Conservation (phyloP, 768 basidiomycete genomes). For the Lactifluus subvellereus region DNA sequence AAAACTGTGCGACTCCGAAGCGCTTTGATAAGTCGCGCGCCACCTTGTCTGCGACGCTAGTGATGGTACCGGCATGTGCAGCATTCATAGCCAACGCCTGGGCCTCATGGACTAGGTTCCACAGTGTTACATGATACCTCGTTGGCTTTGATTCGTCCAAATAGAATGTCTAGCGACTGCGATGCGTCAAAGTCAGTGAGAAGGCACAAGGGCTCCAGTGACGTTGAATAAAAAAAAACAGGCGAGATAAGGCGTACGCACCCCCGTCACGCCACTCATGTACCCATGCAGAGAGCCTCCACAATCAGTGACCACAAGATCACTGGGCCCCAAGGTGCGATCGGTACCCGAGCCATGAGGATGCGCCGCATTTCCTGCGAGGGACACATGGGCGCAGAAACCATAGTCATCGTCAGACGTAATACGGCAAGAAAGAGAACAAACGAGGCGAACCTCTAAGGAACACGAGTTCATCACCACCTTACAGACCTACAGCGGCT, state of each 20-base stretch:
- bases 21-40: slow-evolving; percentile 48
- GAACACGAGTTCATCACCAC: slow-evolving; percentile 57
- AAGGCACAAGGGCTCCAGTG: background rate
- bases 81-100: slow-evolving; percentile 49
- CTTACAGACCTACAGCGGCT: slow-evolving; percentile 49
- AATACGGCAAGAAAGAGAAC: background rate
- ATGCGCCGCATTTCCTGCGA: slow-evolving; percentile 73
- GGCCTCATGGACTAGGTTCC: slow-evolving; percentile 60
- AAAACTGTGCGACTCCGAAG: slow-evolving; percentile 48
- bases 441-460: slow-evolving; percentile 59
- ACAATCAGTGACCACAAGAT: slow-evolving; percentile 72
- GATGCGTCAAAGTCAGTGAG: slow-evolving; percentile 9
- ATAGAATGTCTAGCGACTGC: slow-evolving; percentile 52
- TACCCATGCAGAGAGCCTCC: slow-evolving; percentile 71
- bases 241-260: slow-evolving; percentile 33
- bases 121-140: slow-evolving; percentile 46
- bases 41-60: slow-evolving; percentile 53
- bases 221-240: background rate
- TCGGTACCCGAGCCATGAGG: slow-evolving; percentile 81
- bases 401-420: background rate
- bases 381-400: background rate
- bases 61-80: slow-evolving; percentile 44
- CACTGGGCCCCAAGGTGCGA: slow-evolving; percentile 45
- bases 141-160: slow-evolving; percentile 53
- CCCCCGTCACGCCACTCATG: slow-evolving; percentile 71